phyloP scores from a whole-genome alignment of 116 monocot species.

The Posidonia oceanica region DNA sequence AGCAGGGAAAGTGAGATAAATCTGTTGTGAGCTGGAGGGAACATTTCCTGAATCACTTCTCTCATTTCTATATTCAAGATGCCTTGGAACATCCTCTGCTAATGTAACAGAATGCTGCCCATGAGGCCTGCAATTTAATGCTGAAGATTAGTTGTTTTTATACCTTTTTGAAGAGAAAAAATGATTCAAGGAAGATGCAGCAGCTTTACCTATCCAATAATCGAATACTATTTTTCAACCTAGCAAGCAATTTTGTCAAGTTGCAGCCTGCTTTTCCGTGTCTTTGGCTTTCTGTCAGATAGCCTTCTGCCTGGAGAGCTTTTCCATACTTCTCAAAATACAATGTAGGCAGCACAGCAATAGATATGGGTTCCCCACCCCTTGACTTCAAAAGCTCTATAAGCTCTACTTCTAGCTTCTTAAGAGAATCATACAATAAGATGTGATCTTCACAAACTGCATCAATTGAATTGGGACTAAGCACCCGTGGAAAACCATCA shows the following conservation, averaged over 20 bases:
- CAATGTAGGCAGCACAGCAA: constrained; percentile 46
- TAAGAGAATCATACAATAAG: constrained; percentile 27
- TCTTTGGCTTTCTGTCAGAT: constrained; percentile 61
- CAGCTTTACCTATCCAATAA: constrained; percentile 48
- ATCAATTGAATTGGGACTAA: constrained; percentile 2
- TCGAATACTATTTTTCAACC: constrained; percentile 48
- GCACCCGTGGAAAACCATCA: constrained; percentile 7
- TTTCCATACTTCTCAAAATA: constrained; percentile 66
- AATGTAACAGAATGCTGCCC: constrained; percentile 64
- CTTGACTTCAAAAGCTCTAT: constrained; percentile 39
- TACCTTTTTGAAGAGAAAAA: too few relatives aligned
- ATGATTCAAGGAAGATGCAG: not conserved
- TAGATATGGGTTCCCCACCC: constrained; percentile 37
- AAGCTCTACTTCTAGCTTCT: constrained; percentile 66
- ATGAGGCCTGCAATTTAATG: constrained; percentile 37
- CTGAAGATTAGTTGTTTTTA: too few relatives aligned
- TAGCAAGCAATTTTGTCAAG: constrained; percentile 57
- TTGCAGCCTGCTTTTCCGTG: constrained; percentile 63
- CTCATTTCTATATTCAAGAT: constrained; percentile 18
- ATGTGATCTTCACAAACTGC: constrained; percentile 6
- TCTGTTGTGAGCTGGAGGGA: constrained; percentile 40
- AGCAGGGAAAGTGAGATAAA: constrained; percentile 87
- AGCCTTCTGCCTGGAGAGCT: constrained; percentile 57
- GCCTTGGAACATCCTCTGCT: constrained; percentile 43
- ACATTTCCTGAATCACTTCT: constrained; percentile 10